These are phyloP conservation scores for Mycena belliarum DNA, from an alignment of 768 basidiomycete species.

Conservation along the genomic window DNA sequence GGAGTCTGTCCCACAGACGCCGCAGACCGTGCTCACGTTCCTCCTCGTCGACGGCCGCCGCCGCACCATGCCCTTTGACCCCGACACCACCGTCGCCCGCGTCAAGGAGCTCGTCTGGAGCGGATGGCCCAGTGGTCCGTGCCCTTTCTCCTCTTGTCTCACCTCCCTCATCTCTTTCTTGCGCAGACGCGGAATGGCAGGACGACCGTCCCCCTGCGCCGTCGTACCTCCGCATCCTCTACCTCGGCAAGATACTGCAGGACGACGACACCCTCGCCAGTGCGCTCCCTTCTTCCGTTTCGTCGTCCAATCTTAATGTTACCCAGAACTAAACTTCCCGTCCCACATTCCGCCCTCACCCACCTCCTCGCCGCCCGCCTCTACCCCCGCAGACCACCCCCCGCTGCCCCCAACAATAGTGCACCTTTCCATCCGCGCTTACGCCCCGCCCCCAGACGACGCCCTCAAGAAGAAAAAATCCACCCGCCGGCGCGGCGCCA, in stretches of 20 bases:
- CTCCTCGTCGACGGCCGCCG: slow-evolving; percentile 69
- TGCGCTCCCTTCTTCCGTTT: slow-evolving; percentile 32
- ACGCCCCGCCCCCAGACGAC: slow-evolving; percentile 50
- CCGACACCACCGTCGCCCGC: slow-evolving; percentile 70
- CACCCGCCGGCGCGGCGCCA: neutral
- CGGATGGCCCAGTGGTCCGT: slow-evolving; percentile 73
- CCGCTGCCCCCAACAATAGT: slow-evolving; percentile 58
- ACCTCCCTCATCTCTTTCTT: too few species aligned
- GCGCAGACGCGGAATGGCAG: slow-evolving; percentile 62
- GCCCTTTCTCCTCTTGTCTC: too few species aligned
- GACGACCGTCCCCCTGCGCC: slow-evolving; percentile 78
- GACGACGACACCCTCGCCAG: slow-evolving; percentile 77
- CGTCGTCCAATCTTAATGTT: too few species aligned
- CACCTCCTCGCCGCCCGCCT: neutral
- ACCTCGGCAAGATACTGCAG: slow-evolving; percentile 79
- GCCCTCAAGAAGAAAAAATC: slow-evolving; percentile 57
- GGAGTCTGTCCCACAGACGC: slow-evolving; percentile 51
- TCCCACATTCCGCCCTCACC: slow-evolving; percentile 32
- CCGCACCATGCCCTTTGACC: slow-evolving; percentile 73
- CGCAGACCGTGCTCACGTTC: slow-evolving; percentile 69
- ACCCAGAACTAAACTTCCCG: slow-evolving; percentile 41
- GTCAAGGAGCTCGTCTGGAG: slow-evolving; percentile 87
- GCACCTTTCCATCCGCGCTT: slow-evolving; percentile 71
- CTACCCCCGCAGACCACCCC: neutral
- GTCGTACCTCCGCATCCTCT: slow-evolving; percentile 71